Evolutionary conservation across 352 stramenopile species (phyloP).

Genomic region (Phytophthora tubulina): DNA sequence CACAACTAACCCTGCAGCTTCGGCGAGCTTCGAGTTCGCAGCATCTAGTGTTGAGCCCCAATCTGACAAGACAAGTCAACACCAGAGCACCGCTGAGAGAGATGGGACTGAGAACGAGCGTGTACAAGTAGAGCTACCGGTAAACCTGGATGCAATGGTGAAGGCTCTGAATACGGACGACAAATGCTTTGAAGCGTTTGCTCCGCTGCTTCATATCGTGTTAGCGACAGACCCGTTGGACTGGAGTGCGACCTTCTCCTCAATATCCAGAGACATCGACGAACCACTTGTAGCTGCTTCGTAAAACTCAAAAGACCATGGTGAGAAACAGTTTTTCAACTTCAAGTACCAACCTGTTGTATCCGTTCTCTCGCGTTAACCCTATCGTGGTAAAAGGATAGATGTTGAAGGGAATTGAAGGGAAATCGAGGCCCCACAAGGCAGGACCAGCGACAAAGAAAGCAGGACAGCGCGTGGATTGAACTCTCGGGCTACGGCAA

Average conservation of each 20-base stretch:
- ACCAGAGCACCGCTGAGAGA: slow-evolving; percentile 12
- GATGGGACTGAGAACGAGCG: neutral
- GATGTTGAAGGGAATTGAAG: no score
- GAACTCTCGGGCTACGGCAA: no score
- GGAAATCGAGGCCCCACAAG: no score
- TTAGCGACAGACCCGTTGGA: slow-evolving; percentile 41
- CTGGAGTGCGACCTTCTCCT: slow-evolving; percentile 33
- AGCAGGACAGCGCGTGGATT: no score
- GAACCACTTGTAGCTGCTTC: neutral
- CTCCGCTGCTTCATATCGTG: slow-evolving; percentile 48
- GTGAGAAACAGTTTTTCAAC: no score
- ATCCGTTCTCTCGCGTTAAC: no score
- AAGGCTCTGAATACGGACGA: slow-evolving; percentile 36
- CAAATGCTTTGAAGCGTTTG: slow-evolving; percentile 54
- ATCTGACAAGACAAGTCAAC: neutral
- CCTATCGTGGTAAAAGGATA: no score
- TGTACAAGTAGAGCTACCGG: slow-evolving; percentile 8
- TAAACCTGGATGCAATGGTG: slow-evolving; percentile 30
- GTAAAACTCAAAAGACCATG: neutral
- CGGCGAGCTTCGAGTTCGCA: neutral
- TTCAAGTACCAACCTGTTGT: no score
- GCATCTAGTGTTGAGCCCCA: neutral
- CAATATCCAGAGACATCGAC: neutral
- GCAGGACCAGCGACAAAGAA: no score
- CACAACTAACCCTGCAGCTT: neutral